Base-by-base conservation (phyloP, 2,329 filamentous ascomycete species). In the Drechslera avenae region DNA sequence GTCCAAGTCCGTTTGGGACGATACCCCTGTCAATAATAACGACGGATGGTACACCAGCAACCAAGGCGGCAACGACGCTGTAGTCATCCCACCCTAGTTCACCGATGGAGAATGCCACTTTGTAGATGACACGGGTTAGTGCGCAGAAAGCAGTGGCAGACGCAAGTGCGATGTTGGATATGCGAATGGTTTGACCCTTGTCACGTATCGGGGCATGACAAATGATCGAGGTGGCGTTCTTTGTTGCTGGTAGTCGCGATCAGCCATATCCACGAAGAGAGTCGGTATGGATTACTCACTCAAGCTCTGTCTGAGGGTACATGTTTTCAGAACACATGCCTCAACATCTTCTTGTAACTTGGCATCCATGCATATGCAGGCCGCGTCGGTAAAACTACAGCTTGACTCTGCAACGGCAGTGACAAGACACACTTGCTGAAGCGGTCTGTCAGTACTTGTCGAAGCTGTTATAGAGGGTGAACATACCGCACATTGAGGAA, bases 1-100 rank as follows among this genome's bases (percentile, higher is more conserved):
- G 73, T 5, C 81, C 80, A 6, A 83, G 66, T 1, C 81, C 81
- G n/a, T 63, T 63, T 1, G 50, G 44, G 7, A 63, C 19, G 12
- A 54, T 39, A 7, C 45, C 59, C 13, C 48, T 46, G 26, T 66
- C 63, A 33, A 59, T 66, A n/a, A 72, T 50, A 19, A 69, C 40
- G 8, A 67, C 62, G 12, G 57, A 59, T 3, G 68, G 67, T 14
- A 66, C 53, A 18, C 66, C 62, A 12, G 49, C 41, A 10, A 69
- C 12, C 10, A 68, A 30, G 21, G 59, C 52, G 14, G 58, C 17
- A 23, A 69, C 16, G 10, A 72, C 53, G 33, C 59, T 60, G 28
- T 64, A 71, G 53, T 78, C 76, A 53, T 79, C 77, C 63, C 61
- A 66, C 6, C 75, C 74, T 39, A 77, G 50, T 19, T 67, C 66